A percentile compares a stretch with the other conserved stretches of the same genome.
phyloP scores from a whole-genome alignment of 768 basidiomycete species.

The Naganishia vishniacii region DNA sequence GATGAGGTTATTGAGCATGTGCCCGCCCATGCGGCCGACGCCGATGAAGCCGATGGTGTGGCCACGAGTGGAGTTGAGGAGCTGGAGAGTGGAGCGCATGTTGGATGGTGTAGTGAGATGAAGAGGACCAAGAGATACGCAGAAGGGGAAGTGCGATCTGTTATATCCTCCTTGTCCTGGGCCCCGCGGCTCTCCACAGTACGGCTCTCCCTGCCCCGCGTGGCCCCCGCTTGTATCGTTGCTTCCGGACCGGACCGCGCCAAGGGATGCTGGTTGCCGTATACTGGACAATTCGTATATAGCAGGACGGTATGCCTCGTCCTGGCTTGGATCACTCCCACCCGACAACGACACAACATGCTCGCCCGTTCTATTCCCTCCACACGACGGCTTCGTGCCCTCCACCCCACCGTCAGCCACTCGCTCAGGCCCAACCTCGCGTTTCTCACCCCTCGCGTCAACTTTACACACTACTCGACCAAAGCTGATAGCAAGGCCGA shows the following conservation, averaged over 20 bases:
- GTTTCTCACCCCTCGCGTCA: background rate
- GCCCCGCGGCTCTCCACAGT: too few species aligned
- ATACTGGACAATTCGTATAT: too few species aligned
- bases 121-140: too few species aligned
- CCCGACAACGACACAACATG: background rate
- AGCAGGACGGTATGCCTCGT: too few species aligned
- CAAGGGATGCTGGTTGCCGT: too few species aligned
- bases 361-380: conserved; percentile 8
- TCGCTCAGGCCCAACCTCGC: conserved; percentile 1
- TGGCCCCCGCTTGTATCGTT: too few species aligned
- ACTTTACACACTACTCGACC: conserved; percentile 3
- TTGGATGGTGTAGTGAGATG: background rate
- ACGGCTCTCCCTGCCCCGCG: too few species aligned
- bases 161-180: too few species aligned
- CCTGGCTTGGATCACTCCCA: too few species aligned
- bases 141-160: too few species aligned
- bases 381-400: conserved; percentile 1
- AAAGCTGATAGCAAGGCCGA: conserved; percentile 2
- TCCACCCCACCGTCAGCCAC: background rate
- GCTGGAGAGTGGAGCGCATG: conserved; percentile 8
- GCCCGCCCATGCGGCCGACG: conserved; percentile 24
- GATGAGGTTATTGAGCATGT: conserved; percentile 26
- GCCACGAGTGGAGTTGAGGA: conserved; percentile 3
- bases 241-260: too few species aligned
- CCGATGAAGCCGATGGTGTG: conserved; percentile 24